Conservation (phyloP, 805 yeast species). For the Kluyveromyces siamensis region DNA sequence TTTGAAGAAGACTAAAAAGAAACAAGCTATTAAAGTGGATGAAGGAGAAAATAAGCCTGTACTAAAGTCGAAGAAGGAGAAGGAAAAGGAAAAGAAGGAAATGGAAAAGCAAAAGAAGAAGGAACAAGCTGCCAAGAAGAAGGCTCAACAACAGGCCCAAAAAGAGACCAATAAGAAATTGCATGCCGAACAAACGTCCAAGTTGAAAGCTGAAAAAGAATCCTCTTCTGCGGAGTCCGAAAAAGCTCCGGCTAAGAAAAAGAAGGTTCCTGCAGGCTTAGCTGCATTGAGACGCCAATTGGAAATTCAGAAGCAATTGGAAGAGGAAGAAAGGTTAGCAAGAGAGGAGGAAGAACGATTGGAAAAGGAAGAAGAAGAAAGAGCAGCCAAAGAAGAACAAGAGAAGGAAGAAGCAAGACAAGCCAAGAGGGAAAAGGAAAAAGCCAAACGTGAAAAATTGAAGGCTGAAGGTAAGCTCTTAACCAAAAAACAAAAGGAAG, state of each 20-base stretch:
- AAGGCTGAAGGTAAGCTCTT: constrained; percentile 93
- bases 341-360: constrained; percentile 66
- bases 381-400: constrained; percentile 33
- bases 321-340: constrained; percentile 67
- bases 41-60: constrained; percentile 58
- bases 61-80: constrained; percentile 85
- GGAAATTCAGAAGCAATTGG: constrained; percentile 79
- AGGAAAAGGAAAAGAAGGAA: constrained; percentile 92
- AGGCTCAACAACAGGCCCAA: constrained; percentile 55
- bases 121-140: constrained; percentile 80
- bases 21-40: constrained; percentile 58
- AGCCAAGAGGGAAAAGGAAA: constrained; percentile 80
- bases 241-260: constrained; percentile 42
- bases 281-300: constrained; percentile 87
- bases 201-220: constrained; percentile 29
- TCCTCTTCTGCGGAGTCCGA: constrained; percentile 25
- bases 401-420: constrained; percentile 49
- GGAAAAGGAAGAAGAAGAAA: constrained; percentile 42
- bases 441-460: constrained; percentile 77
- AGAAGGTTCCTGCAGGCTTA: constrained; percentile 82
- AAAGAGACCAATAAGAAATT: constrained; percentile 48
- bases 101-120: constrained; percentile 84
- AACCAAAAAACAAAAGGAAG: constrained; percentile 93
- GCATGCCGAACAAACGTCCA: constrained; percentile 29
- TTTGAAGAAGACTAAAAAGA: constrained; percentile 68